Evolutionary conservation across 352 stramenopile species (phyloP), one percentile per base, ranked within the genome.

Genomic region (Achlya hypogyna): DNA sequence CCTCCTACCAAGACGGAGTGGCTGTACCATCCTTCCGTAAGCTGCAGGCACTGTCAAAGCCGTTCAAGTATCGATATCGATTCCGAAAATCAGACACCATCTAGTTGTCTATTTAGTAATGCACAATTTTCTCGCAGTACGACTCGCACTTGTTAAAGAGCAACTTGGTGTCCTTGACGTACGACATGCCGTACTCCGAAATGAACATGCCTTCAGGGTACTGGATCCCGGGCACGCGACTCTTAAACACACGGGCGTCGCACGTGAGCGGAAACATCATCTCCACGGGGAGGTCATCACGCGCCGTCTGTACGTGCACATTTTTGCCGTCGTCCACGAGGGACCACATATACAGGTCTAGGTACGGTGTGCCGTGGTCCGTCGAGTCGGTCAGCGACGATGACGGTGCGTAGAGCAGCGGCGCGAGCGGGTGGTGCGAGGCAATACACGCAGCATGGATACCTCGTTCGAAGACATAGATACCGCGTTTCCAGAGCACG

Each of bases 261-360:
- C 49, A 56, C 25, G 25, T 56, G 12, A 56, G 49, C 31, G 49
- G 49, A 35, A 56, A 56, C 31, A 56, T 56, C 49, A 56, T 31
- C 6, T 3, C 31, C 49, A 1, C 10, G 2, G 49, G 49, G 10
- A 56, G 6, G 25, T 38, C 12, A 12, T 56, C 18, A 12, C 18
- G 12, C 10, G 49, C 49, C 2, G 49, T 56, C 25, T 56, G 49
- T 16, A 56, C 31, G 8, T 31, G 18, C 2, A 56, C 25, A 3
- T 35, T 10, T 12, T 56, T 20, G 25, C 31, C 25, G 25, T 35
- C 25, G 25, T 56, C 49, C n/a, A n/a, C n/a, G n/a, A n/a, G n/a
- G 25, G 12, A 16, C 49, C 25, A 56, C 25, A 35, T 56, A n/a
- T 56, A 56, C 31, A 56, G 25, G 8, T 56, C 49, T 1, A 56